A percentile compares a stretch with the other conserved stretches of the same genome.
Conservation (phyloP, 2,329 filamentous ascomycete species). For the Leptographium procerum region DNA sequence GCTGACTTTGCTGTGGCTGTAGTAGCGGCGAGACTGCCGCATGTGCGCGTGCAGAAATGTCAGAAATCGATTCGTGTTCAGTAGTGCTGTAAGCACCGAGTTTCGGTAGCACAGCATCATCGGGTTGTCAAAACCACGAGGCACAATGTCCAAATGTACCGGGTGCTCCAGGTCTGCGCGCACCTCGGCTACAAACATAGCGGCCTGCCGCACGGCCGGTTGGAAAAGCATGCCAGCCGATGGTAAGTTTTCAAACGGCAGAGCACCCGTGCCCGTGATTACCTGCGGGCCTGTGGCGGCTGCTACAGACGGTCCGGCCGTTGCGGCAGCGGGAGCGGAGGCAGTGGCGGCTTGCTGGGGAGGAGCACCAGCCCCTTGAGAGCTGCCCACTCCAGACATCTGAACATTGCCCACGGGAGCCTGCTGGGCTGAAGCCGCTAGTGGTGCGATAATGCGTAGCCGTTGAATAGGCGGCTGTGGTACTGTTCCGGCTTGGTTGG, state of each 20-base stretch:
- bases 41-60: constrained; percentile 7
- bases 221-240: background rate
- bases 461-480: background rate
- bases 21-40: background rate
- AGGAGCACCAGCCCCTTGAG: background rate
- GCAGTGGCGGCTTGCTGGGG: background rate
- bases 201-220: constrained; percentile 1
- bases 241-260: background rate
- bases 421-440: too few species aligned
- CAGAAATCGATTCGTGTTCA: constrained; percentile 9
- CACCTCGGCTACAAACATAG: constrained; percentile 2
- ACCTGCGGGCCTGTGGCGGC: background rate
- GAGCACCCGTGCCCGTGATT: background rate
- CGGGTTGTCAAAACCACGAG: constrained; percentile 7
- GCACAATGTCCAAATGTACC: background rate
- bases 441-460: background rate
- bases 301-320: background rate
- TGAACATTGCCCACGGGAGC: too few species aligned
- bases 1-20: background rate
- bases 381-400: too few species aligned
- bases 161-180: constrained; percentile 5
- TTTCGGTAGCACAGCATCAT: constrained; percentile 13
- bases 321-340: background rate
- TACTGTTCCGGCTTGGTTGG: background rate
- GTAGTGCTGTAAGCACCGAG: constrained; percentile 7